These are phyloP conservation scores for Penicillium longicatenatum DNA, from an alignment of 495 filamentous ascomycete species.

Conservation along the genomic window DNA sequence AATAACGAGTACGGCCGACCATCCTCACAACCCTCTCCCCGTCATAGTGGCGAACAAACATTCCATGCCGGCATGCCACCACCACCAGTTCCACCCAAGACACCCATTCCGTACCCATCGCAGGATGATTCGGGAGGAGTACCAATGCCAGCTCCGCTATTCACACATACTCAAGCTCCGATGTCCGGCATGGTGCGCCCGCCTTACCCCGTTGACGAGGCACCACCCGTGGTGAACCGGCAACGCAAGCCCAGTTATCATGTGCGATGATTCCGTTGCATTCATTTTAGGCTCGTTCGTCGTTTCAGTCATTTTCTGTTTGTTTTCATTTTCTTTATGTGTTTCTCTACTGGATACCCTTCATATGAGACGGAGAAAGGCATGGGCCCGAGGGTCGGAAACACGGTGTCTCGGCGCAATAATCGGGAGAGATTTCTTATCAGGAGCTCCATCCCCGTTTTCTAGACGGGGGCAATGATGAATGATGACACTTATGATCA, in stretches of 20 bases:
- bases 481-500: constrained; percentile 19
- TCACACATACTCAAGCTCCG: constrained; percentile 19
- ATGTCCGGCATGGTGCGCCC: constrained; percentile 41
- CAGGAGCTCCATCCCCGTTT: background rate
- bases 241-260: constrained; percentile 82
- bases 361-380: constrained; percentile 23
- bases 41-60: constrained; percentile 47
- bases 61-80: constrained; percentile 58
- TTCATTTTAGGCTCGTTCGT: constrained; percentile 6
- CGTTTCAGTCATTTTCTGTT: constrained; percentile 2
- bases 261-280: constrained; percentile 44
- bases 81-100: constrained; percentile 77
- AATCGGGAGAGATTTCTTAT: background rate
- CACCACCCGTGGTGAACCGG: constrained; percentile 79
- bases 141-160: constrained; percentile 37
- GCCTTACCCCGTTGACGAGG: constrained; percentile 85
- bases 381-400: constrained; percentile 7
- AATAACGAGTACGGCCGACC: constrained; percentile 35
- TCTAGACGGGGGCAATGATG: constrained; percentile 11
- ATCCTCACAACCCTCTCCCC: constrained; percentile 43
- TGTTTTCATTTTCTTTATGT: constrained; percentile 6
- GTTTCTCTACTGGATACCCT: constrained; percentile 32
- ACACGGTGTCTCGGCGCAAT: constrained; percentile 18
- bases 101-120: constrained; percentile 63
- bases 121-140: constrained; percentile 34